phyloP scores from a whole-genome alignment of 2,329 filamentous ascomycete species.

The Penicillium frequentans region DNA sequence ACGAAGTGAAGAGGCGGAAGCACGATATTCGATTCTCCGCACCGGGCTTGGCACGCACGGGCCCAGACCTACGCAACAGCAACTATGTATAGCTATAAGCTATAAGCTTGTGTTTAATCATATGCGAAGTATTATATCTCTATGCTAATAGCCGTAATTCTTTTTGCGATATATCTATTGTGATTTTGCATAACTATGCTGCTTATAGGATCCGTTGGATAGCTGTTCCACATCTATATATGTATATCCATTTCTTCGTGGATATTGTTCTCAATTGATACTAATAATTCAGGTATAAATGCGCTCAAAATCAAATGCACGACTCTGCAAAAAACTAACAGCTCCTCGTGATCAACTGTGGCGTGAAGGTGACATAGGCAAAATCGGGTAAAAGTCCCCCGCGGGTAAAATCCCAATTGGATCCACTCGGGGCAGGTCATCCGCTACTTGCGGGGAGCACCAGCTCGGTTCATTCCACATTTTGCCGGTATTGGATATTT shows the following conservation, averaged over 20 bases:
- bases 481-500: constrained; percentile 12
- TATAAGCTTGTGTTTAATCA: too few relatives aligned
- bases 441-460: constrained; percentile 18
- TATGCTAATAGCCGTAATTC: too few relatives aligned
- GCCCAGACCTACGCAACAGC: neutral
- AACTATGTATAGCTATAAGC: neutral
- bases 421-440: constrained; percentile 15
- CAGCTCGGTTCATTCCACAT: constrained; percentile 20
- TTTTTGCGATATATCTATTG: too few relatives aligned
- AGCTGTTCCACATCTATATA: too few relatives aligned
- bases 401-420: constrained; percentile 20
- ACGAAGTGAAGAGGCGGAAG: constrained; percentile 3
- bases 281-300: too few relatives aligned
- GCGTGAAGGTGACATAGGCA: constrained; percentile 1
- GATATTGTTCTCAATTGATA: too few relatives aligned
- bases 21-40: constrained; percentile 3
- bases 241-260: too few relatives aligned
- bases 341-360: neutral
- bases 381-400: constrained; percentile 17
- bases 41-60: constrained; percentile 12
- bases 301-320: neutral
- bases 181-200: too few relatives aligned
- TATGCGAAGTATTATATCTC: neutral
- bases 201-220: too few relatives aligned
- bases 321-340: neutral